These are phyloP conservation scores for Thermothelomyces thermophilus DNA, from an alignment of 2,329 filamentous ascomycete genomes.

Conservation along the genomic window DNA sequence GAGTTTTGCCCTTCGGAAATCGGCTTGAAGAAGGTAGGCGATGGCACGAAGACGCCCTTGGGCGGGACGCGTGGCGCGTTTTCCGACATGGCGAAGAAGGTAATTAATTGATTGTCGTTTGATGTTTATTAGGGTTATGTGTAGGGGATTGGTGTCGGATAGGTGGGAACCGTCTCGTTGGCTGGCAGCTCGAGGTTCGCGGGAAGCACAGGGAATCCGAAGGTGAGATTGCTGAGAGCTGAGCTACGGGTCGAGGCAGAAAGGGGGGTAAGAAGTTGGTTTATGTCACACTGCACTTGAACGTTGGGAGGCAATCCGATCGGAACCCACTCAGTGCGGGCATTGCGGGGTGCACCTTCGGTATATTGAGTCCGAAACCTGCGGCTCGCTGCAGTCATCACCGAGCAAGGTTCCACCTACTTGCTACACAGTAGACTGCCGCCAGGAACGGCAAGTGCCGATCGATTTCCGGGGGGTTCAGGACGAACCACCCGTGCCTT, in stretches of 20 bases:
- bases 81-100: slow-evolving; percentile 59
- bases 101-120: not conserved
- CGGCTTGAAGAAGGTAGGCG: slow-evolving; percentile 57
- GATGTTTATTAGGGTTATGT: too few species aligned
- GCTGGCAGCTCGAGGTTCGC: too few species aligned
- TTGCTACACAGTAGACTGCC: too few species aligned
- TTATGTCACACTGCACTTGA: not conserved
- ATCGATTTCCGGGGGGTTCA: too few species aligned
- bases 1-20: slow-evolving; percentile 34
- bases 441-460: too few species aligned
- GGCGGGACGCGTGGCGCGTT: slow-evolving; percentile 43
- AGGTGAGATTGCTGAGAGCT: too few species aligned
- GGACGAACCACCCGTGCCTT: too few species aligned
- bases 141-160: too few species aligned
- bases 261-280: too few species aligned
- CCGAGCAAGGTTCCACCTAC: slow-evolving; percentile 1
- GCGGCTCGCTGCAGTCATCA: slow-evolving; percentile 7
- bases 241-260: too few species aligned
- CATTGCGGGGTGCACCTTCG: slow-evolving; percentile 11
- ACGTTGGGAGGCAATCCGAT: not conserved
- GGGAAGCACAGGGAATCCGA: too few species aligned
- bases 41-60: slow-evolving; percentile 52
- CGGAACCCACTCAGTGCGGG: not conserved
- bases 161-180: too few species aligned
- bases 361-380: slow-evolving; percentile 2